These are phyloP conservation scores for Centella asiatica DNA, from an alignment of 129 eudicot genomes.

Conservation along the genomic window DNA sequence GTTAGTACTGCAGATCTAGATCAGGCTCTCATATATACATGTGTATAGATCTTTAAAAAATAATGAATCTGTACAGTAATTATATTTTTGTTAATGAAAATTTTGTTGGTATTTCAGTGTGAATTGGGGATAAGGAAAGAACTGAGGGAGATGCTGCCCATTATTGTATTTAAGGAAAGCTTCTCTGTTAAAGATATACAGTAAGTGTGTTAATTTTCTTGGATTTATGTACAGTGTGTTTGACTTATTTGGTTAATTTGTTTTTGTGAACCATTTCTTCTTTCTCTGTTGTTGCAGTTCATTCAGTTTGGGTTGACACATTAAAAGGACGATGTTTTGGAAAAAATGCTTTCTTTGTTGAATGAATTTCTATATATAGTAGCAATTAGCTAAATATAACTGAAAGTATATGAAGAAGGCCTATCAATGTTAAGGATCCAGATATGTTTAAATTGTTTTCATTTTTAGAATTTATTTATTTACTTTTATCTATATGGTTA, in stretches of 20 bases:
- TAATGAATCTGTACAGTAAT: background rate
- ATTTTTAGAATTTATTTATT: too few relatives aligned
- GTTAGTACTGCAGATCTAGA: too few relatives aligned
- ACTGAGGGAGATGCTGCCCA: slow-evolving; percentile 77
- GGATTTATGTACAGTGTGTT: background rate
- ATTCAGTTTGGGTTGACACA: too few relatives aligned
- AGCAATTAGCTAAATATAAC: too few relatives aligned
- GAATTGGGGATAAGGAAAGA: slow-evolving; percentile 79
- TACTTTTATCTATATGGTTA: too few relatives aligned
- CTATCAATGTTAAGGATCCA: background rate
- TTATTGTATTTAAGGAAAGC: slow-evolving; percentile 65
- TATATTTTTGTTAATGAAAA: background rate
- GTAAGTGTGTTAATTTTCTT: slow-evolving; percentile 44
- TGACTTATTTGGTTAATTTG: background rate
- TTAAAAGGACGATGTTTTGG: too few relatives aligned
- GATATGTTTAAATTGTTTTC: background rate
- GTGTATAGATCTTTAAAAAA: background rate
- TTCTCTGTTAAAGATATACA: slow-evolving; percentile 69
- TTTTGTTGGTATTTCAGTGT: slow-evolving; percentile 17
- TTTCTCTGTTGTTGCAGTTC: slow-evolving; percentile 4
- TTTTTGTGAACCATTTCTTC: background rate
- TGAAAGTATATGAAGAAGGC: too few relatives aligned
- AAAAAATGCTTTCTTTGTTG: background rate
- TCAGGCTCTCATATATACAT: background rate
- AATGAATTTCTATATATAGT: background rate